Base-by-base conservation (phyloP, 2,329 filamentous ascomycete species). In the Colletotrichum sp. region DNA sequence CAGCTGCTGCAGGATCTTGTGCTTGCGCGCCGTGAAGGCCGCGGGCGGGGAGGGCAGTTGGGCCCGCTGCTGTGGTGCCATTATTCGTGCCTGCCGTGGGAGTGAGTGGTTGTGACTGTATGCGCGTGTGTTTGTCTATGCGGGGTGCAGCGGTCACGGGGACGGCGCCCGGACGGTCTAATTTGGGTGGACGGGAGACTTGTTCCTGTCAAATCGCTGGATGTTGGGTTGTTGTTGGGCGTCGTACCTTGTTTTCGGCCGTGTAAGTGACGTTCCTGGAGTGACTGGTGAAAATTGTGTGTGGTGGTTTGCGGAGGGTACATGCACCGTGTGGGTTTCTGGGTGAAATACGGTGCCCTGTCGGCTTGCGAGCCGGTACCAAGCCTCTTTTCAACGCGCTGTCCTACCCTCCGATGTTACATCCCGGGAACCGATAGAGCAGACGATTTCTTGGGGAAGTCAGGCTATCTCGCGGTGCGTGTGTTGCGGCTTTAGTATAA, bases 1-100 rank as follows among this genome's bases (percentile, higher is more conserved):
- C 5, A 98, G 92, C 78, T 93, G 91, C 57, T 89, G 85, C 16
- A 98, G 86, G 78, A 98, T 98, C 75, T 90, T 92, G 68, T 85
- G 83, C 85, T 98, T 98, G 82, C 92, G 94, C 61, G 84, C 81
- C 55, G 84, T 66, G 81, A 94, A 95, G 44, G 78, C 76, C 16
- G 81, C 72, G 7, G 84, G 82, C 5, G 84, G 82, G 77, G 69
- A 19, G 82, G 82, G 66, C 32, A 68, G 70, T 11, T 85, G 79
- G 6, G 52, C 55, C 22, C 39, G 30, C 34, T 22, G 36, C 16
- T 60, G 64, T 59, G 73, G 73, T 30, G 70, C 44, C 73, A 75
- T 75, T 13, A 5, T 65, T 64, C 36, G 44, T 34, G 44, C 9
- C 44, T 22, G 19, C 6, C 11, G 19, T 22, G 19, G 44, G 5